Conservation (phyloP, 2,329 filamentous ascomycete genomes). For the Colletotrichum filicis region DNA sequence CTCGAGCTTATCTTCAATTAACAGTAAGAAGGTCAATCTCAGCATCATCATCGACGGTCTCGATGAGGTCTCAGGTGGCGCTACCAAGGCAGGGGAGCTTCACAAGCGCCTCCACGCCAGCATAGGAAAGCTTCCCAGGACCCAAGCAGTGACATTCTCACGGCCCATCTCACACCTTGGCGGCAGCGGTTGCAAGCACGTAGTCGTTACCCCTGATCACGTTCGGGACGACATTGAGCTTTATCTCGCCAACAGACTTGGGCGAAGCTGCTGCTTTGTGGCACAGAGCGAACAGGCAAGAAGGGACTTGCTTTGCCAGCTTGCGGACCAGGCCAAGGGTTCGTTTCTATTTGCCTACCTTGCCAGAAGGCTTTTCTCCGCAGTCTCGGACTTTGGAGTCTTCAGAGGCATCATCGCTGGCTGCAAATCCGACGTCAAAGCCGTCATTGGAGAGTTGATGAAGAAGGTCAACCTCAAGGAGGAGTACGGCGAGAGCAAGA, state of each 20-base stretch:
- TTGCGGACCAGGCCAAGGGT: slow-evolving; percentile 46
- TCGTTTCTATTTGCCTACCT: slow-evolving; percentile 52
- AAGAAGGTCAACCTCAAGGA: slow-evolving; percentile 40
- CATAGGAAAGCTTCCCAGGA: slow-evolving; percentile 41
- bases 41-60: slow-evolving; percentile 51
- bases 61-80: slow-evolving; percentile 45
- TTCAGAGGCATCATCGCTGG: slow-evolving; percentile 40
- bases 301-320: slow-evolving; percentile 41
- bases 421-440: slow-evolving; percentile 40
- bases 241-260: slow-evolving; percentile 40
- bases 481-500: slow-evolving; percentile 36
- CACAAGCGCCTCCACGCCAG: slow-evolving; percentile 45
- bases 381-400: slow-evolving; percentile 34
- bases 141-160: slow-evolving; percentile 49
- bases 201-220: slow-evolving; percentile 46
- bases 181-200: slow-evolving; percentile 42
- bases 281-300: slow-evolving; percentile 34
- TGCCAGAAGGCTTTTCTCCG: slow-evolving; percentile 41
- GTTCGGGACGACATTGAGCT: slow-evolving; percentile 48
- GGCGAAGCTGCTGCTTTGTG: slow-evolving; percentile 34
- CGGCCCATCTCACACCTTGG: slow-evolving; percentile 44
- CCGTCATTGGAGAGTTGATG: slow-evolving; percentile 41
- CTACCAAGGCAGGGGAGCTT: slow-evolving; percentile 39
- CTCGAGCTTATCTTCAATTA: slow-evolving; percentile 44
- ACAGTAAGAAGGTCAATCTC: slow-evolving; percentile 41